Evolutionary conservation across 257 asterid species (phyloP).

Genomic region (Asclepias syriaca): DNA sequence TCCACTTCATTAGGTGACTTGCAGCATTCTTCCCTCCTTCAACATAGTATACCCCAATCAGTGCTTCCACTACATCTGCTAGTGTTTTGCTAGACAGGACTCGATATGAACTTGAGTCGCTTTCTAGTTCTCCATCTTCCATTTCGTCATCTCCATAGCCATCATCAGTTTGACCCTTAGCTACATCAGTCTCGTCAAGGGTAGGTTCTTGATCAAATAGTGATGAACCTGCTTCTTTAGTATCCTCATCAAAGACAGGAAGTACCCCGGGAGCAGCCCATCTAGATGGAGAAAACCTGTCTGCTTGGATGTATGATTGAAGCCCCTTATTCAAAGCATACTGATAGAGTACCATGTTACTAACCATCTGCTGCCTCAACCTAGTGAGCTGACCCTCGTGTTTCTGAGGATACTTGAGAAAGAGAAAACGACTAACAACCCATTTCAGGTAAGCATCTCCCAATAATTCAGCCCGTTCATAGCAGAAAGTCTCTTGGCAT

Average conservation of each 20-base stretch:
- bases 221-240: constrained; percentile 50
- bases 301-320: constrained; percentile 95
- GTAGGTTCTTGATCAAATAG: constrained; percentile 42
- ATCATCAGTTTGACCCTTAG: constrained; percentile 28
- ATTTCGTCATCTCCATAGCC: constrained; percentile 67
- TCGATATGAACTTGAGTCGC: constrained; percentile 91
- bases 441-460: constrained; percentile 98
- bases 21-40: constrained; percentile 93
- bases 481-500: constrained; percentile 96
- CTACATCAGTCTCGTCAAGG: constrained; percentile 21
- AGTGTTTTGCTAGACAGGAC: constrained; percentile 94
- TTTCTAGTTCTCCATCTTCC: constrained; percentile 96
- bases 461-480: constrained; percentile 91
- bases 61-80: constrained; percentile 98
- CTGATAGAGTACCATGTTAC: constrained; percentile 82
- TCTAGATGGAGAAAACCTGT: constrained; percentile 95
- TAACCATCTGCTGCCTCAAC: constrained; percentile 96
- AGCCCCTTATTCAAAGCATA: constrained; percentile 78
- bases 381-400: constrained; percentile 98
- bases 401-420: constrained; percentile 85
- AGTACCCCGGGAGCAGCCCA: constrained; percentile 99
- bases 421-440: constrained; percentile 94
- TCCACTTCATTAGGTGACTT: constrained; percentile 95
- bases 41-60: constrained; percentile 87
- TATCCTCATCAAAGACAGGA: constrained; percentile 93